Evolutionary conservation across 192 early-diverging fungal genomes (phyloP).

Genomic region (Entomortierella beljakovae): DNA sequence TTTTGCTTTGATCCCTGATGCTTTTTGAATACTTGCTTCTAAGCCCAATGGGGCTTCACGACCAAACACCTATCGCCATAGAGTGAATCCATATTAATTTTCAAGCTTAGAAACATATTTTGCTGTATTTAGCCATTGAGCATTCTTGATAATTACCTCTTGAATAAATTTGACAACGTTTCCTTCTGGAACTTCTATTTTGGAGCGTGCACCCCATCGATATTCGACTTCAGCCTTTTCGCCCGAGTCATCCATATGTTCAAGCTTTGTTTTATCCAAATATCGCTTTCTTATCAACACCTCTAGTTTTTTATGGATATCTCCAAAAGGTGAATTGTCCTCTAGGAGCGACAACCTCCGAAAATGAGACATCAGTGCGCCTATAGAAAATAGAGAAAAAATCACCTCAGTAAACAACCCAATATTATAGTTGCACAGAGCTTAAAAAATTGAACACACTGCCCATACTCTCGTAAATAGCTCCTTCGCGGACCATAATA

Average conservation of each 20-base stretch:
- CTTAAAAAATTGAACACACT: neutral
- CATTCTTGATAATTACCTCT: slow-evolving; percentile 58
- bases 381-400: slow-evolving; percentile 15
- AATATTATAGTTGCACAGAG: neutral
- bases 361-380: slow-evolving; percentile 39
- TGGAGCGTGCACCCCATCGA: slow-evolving; percentile 71
- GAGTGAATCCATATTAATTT: neutral
- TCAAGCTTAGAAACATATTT: no score
- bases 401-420: neutral
- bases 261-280: slow-evolving; percentile 55
- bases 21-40: slow-evolving; percentile 40
- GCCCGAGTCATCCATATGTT: slow-evolving; percentile 38
- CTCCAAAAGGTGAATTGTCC: slow-evolving; percentile 37
- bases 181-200: slow-evolving; percentile 64
- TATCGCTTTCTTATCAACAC: slow-evolving; percentile 65
- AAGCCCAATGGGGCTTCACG: slow-evolving; percentile 25
- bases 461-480: slow-evolving; percentile 57
- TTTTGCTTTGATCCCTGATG: slow-evolving; percentile 29
- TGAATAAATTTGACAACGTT: slow-evolving; percentile 68
- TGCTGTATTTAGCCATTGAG: no score
- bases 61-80: slow-evolving; percentile 46
- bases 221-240: slow-evolving; percentile 59
- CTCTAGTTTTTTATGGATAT: slow-evolving; percentile 51
- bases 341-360: slow-evolving; percentile 44
- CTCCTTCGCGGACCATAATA: slow-evolving; percentile 66